phyloP scores from a whole-genome alignment of 108 stramenopile species.

The Nannochloropsis salina region DNA sequence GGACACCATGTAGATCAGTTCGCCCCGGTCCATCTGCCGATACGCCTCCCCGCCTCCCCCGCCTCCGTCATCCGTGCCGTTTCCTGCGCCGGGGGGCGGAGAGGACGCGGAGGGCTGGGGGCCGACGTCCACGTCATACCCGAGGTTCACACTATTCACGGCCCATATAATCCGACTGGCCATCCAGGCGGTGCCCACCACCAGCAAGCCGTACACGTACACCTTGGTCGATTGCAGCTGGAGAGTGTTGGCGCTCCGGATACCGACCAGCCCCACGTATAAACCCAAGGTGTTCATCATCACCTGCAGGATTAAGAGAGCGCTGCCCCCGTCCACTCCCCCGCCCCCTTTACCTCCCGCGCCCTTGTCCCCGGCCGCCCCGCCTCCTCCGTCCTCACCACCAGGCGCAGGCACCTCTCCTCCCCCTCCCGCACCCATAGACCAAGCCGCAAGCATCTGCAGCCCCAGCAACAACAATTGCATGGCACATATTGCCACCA shows the following conservation, averaged over 20 bases:
- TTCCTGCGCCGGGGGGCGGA: background rate
- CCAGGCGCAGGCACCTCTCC: background rate
- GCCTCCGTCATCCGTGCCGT: background rate
- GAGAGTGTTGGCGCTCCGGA: background rate
- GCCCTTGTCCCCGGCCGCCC: background rate
- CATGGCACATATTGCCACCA: conserved; percentile 8
- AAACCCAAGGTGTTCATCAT: background rate
- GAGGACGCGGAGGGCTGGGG: background rate
- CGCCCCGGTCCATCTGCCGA: background rate
- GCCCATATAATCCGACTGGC: background rate
- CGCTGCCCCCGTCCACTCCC: background rate
- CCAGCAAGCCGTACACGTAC: background rate
- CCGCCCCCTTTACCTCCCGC: background rate
- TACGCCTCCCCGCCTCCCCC: background rate
- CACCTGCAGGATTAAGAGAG: background rate
- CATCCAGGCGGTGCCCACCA: background rate
- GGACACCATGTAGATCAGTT: conserved; percentile 8
- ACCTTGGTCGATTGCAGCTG: conserved; percentile 11
- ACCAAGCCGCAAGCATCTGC: background rate
- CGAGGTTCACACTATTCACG: background rate
- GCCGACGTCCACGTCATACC: background rate
- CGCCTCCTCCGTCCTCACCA: background rate
- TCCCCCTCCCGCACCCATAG: background rate
- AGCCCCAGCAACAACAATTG: conserved; percentile 13
- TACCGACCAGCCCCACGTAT: background rate